These are phyloP conservation scores for Lentinula detonsa DNA, from an alignment of 768 basidiomycete species.

Conservation along the genomic window DNA sequence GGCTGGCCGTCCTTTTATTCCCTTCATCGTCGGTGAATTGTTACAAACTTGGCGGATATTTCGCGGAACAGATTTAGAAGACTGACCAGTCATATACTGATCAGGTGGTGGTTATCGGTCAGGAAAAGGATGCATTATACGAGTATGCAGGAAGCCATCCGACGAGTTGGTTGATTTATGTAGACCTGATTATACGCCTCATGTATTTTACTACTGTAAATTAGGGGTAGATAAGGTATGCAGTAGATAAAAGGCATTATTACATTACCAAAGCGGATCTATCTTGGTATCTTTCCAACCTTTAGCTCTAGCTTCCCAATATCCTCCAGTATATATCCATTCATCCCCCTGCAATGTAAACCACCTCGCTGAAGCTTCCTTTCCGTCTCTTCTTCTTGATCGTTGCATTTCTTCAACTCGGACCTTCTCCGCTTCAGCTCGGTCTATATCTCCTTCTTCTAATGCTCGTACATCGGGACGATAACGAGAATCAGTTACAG, in stretches of 20 bases:
- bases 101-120: background rate
- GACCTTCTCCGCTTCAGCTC: conserved; percentile 67
- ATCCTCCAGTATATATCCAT: conserved; percentile 74
- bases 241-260: background rate
- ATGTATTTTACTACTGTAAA: background rate
- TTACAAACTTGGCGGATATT: background rate
- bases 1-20: background rate
- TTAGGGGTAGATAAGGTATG: background rate
- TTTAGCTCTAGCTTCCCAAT: conserved; percentile 71
- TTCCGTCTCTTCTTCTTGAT: conserved; percentile 55
- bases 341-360: conserved; percentile 65
- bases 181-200: background rate
- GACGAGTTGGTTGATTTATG: background rate
- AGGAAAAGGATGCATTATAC: background rate
- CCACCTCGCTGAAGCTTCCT: conserved; percentile 65
- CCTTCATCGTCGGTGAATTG: background rate
- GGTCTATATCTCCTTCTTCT: conserved; percentile 68
- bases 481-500: conserved; percentile 76
- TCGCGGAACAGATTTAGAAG: background rate
- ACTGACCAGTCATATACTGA: background rate
- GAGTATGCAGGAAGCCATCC: background rate
- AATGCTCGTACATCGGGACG: conserved; percentile 80
- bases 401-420: conserved; percentile 74
- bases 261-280: conserved; percentile 57
- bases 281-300: conserved; percentile 53